A percentile compares a stretch with the other conserved stretches of the same genome.
Conservation (phyloP, 441 rosid genomes). For the Brassica hybrid region DNA sequence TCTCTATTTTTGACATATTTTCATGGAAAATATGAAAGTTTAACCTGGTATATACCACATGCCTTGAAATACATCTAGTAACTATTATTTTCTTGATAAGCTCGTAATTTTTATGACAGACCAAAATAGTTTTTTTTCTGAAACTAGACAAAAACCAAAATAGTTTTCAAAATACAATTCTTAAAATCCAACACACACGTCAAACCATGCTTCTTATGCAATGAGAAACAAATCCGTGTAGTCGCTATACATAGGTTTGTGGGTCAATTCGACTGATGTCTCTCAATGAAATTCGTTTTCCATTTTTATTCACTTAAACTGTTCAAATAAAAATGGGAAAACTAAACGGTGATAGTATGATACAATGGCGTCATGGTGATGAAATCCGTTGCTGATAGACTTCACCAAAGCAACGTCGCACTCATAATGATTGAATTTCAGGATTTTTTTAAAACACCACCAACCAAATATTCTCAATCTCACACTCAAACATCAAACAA, state of each 20-base stretch:
- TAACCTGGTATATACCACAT: slow-evolving; percentile 2
- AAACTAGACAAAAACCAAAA: not conserved
- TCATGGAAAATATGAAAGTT: not conserved
- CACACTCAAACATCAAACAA: slow-evolving; percentile 13
- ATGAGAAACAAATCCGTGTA: not conserved
- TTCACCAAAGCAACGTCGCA: slow-evolving; percentile 30
- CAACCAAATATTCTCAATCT: slow-evolving; percentile 29
- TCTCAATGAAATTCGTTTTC: not conserved
- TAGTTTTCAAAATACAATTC: not conserved
- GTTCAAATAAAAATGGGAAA: slow-evolving; percentile 12
- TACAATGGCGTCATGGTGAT: slow-evolving; percentile 39
- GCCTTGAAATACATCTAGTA: not conserved
- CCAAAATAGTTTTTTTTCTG: not conserved
- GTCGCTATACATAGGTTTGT: slow-evolving; percentile 3
- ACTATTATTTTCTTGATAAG: not conserved
- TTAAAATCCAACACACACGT: not conserved
- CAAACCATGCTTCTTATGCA: not conserved
- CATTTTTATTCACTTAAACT: not conserved
- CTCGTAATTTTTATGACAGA: slow-evolving; percentile 8
- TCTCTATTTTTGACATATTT: not conserved
- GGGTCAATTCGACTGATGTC: slow-evolving; percentile 11
- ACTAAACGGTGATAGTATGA: slow-evolving; percentile 25
- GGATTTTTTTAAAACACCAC: slow-evolving; percentile 19
- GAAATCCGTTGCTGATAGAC: slow-evolving; percentile 16
- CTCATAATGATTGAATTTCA: slow-evolving; percentile 25